Percentiles rank a stretch among this genome's conserved stretches.
Conservation (phyloP, 2,329 filamentous ascomycete species). For the Botryotinia globosa region DNA sequence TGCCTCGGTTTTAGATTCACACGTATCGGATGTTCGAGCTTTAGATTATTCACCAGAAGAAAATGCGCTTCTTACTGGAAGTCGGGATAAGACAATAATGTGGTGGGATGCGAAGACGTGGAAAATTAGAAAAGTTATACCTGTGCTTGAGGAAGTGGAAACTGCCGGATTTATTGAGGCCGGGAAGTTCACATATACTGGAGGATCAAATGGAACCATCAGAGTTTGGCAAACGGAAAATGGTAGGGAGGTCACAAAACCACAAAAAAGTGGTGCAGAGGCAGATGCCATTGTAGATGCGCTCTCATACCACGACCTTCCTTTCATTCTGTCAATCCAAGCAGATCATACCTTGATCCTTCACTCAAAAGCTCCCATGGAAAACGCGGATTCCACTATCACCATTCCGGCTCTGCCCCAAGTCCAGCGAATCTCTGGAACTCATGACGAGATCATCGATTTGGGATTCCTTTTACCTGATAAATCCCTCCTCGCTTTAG, state of each 20-base stretch:
- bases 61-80: constrained; percentile 75
- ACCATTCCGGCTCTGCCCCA: constrained; percentile 39
- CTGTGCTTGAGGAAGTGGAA: constrained; percentile 82
- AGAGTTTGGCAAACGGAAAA: constrained; percentile 79
- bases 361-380: constrained; percentile 55
- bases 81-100: constrained; percentile 90
- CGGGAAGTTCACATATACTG: constrained; percentile 74
- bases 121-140: constrained; percentile 77
- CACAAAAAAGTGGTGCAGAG: constrained; percentile 62
- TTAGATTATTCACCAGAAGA: constrained; percentile 76
- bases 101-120: constrained; percentile 86
- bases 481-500: constrained; percentile 78
- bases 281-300: constrained; percentile 69
- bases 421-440: constrained; percentile 83
- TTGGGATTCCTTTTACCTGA: constrained; percentile 81
- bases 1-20: constrained; percentile 79
- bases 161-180: constrained; percentile 73
- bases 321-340: constrained; percentile 77
- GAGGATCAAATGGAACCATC: constrained; percentile 77
- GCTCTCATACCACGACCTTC: constrained; percentile 61
- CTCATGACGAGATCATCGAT: constrained; percentile 97
- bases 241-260: constrained; percentile 74
- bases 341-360: constrained; percentile 84
- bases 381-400: constrained; percentile 38
- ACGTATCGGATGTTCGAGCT: constrained; percentile 90